Evolutionary conservation across 495 filamentous ascomycete genomes (phyloP).

Genomic region (Aspergillus diversus): DNA sequence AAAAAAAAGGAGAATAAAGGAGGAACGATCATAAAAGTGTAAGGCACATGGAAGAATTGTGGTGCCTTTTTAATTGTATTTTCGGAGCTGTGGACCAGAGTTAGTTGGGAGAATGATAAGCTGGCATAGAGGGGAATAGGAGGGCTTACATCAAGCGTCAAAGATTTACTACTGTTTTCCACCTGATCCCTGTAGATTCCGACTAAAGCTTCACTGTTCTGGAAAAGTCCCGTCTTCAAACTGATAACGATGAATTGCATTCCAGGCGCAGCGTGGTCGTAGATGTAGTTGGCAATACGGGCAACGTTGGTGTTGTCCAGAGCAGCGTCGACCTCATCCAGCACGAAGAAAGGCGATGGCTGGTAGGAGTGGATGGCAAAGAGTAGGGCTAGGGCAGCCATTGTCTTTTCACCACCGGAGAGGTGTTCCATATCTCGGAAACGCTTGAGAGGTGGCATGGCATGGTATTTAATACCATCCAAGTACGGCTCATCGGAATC

Average conservation of each 20-base stretch:
- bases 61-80: constrained; percentile 42
- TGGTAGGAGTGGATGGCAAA: constrained; percentile 97
- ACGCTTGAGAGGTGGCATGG: constrained; percentile 97
- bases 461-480: constrained; percentile 94
- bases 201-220: constrained; percentile 89
- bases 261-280: constrained; percentile 88
- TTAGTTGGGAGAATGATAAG: constrained; percentile 7
- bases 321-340: constrained; percentile 97
- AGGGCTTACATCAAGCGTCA: constrained; percentile 90
- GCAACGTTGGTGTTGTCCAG: constrained; percentile 96
- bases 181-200: constrained; percentile 95
- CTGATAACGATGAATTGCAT: constrained; percentile 99
- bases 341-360: constrained; percentile 94
- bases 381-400: constrained; percentile 92
- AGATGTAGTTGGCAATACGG: constrained; percentile 93
- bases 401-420: constrained; percentile 97
- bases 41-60: not conserved
- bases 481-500: constrained; percentile 91
- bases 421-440: constrained; percentile 99
- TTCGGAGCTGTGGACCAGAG: constrained; percentile 40
- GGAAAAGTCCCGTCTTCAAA: constrained; percentile 91
- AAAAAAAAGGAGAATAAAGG: constrained; percentile 5
- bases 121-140: not conserved
- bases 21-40: not conserved
- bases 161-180: constrained; percentile 81